Evolutionary conservation across 345 rosid genomes (phyloP).

Genomic region (Orychophragmus violaceus): DNA sequence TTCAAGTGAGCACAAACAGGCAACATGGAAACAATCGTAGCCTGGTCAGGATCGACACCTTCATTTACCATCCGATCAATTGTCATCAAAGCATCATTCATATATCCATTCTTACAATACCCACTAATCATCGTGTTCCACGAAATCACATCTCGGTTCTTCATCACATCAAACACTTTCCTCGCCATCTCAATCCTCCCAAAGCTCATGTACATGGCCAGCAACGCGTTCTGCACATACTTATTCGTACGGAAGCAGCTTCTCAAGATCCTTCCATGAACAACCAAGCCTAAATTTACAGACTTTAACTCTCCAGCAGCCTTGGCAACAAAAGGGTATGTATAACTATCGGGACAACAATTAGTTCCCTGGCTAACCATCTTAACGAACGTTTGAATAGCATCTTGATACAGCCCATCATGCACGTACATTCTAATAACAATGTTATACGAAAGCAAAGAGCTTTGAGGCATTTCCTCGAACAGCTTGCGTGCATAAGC

Average conservation of each 20-base stretch:
- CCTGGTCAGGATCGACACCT: conserved; percentile 47
- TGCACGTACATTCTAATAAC: conserved; percentile 39
- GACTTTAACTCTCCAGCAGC: conserved; percentile 44
- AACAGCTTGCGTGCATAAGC: conserved; percentile 40
- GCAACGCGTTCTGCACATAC: conserved; percentile 52
- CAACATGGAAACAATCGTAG: conserved; percentile 45
- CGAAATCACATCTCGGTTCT: conserved; percentile 46
- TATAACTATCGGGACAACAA: conserved; percentile 44
- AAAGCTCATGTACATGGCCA: conserved; percentile 61
- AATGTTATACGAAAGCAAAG: conserved; percentile 36
- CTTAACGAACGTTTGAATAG: conserved; percentile 36
- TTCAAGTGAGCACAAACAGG: conserved; percentile 59
- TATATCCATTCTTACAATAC: conserved; percentile 45
- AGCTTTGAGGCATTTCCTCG: conserved; percentile 45
- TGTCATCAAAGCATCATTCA: conserved; percentile 39
- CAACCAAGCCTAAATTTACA: conserved; percentile 34
- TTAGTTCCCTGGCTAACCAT: conserved; percentile 35
- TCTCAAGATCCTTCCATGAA: conserved; percentile 48
- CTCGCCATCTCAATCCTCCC: conserved; percentile 40
- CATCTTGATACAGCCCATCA: conserved; percentile 28
- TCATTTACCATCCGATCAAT: conserved; percentile 41
- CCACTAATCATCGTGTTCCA: conserved; percentile 72
- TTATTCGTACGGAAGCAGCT: conserved; percentile 30
- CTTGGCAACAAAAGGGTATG: conserved; percentile 49
- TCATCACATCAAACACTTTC: conserved; percentile 45